A percentile compares a stretch with the other conserved stretches of the same genome.
Conservation (phyloP, 2,329 filamentous ascomycete species). For the Sclerotinia borealis region DNA sequence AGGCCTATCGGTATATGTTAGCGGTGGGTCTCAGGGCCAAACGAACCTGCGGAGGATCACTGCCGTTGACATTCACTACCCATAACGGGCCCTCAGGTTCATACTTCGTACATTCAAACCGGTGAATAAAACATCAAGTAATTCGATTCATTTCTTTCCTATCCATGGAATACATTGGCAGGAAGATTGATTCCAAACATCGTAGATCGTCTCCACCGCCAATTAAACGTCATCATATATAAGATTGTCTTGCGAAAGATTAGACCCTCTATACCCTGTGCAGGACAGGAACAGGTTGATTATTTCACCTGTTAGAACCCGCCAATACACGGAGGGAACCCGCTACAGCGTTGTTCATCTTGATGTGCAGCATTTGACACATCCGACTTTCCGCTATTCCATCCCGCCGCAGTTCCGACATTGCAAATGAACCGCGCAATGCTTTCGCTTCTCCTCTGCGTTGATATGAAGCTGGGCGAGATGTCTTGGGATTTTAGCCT, state of each 20-base stretch:
- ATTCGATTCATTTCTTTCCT: neutral
- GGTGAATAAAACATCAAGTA: neutral
- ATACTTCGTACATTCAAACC: neutral
- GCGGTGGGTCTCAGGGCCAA: conserved; percentile 18
- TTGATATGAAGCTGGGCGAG: neutral
- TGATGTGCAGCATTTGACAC: neutral
- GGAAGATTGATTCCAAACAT: neutral
- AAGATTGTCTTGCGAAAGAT: neutral
- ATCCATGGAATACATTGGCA: neutral
- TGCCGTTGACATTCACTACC: too few relatives aligned
- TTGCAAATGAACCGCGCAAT: neutral
- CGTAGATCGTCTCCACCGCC: neutral
- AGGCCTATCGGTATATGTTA: conserved; percentile 20
- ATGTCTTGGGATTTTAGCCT: neutral
- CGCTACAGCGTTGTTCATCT: neutral
- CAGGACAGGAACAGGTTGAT: neutral
- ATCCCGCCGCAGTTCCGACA: neutral
- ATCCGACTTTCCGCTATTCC: neutral
- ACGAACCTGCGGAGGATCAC: conserved; percentile 22
- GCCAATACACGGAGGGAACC: neutral
- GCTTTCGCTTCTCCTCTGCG: neutral
- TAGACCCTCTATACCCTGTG: neutral
- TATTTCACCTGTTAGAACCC: neutral
- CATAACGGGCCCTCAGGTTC: neutral
- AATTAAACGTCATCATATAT: neutral